Conservation (phyloP, 345 rosid genomes). For the Brassica cretica region DNA sequence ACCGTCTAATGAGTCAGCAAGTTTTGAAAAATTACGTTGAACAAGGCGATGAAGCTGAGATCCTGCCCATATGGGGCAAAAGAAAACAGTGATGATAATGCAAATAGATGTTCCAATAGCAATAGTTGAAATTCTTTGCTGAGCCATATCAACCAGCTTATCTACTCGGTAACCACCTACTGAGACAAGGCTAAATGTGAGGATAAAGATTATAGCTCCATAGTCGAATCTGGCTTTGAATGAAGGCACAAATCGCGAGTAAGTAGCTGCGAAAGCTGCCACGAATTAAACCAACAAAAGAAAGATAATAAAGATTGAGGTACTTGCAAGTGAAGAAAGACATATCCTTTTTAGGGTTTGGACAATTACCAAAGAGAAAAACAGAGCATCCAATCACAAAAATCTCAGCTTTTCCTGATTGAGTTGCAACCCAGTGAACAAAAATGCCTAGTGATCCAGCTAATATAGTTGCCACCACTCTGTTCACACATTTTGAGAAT, state of each 20-base stretch:
- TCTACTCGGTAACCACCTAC: constrained; percentile 67
- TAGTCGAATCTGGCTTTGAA: constrained; percentile 73
- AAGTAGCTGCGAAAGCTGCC: constrained; percentile 73
- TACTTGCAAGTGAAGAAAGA: background rate
- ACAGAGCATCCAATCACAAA: constrained; percentile 56
- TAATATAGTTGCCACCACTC: constrained; percentile 58
- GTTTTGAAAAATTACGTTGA: constrained; percentile 58
- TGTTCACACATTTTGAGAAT: constrained; percentile 57
- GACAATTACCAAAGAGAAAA: constrained; percentile 58
- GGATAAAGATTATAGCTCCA: constrained; percentile 74
- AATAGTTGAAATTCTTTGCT: constrained; percentile 61
- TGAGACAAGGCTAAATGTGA: constrained; percentile 73
- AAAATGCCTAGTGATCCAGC: constrained; percentile 74
- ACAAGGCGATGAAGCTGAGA: constrained; percentile 63
- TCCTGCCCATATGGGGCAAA: constrained; percentile 83
- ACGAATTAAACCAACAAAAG: constrained; percentile 9
- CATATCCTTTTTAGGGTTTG: background rate
- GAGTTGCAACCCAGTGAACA: constrained; percentile 63
- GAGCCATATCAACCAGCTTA: constrained; percentile 55
- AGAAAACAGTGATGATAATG: constrained; percentile 53
- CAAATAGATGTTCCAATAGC: constrained; percentile 64
- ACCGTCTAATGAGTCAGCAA: constrained; percentile 68
- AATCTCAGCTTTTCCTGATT: constrained; percentile 55
- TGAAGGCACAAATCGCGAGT: constrained; percentile 72
- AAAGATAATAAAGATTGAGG: constrained; percentile 1